These are phyloP conservation scores for Chamaenerion angustifolium DNA, from an alignment of 345 rosid genomes.

Conservation along the genomic window DNA sequence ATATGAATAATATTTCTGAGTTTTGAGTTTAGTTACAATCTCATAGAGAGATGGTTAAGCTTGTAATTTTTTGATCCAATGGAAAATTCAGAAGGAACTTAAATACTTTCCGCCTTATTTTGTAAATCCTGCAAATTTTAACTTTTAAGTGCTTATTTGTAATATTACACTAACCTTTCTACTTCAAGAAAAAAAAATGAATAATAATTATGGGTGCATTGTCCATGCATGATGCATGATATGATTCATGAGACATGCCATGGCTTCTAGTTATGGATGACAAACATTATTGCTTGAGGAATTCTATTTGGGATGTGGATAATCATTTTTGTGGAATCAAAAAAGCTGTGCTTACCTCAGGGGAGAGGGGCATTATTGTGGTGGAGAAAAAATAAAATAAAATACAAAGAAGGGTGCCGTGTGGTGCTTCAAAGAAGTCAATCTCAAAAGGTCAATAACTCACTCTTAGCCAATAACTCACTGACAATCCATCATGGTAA, in stretches of 20 bases:
- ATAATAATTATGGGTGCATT: conserved; percentile 4
- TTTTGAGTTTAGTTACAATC: too few relatives aligned
- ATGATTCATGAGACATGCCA: background rate
- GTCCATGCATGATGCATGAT: too few relatives aligned
- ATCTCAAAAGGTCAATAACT: conserved; percentile 16
- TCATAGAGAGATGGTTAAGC: too few relatives aligned
- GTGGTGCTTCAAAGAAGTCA: conserved; percentile 21
- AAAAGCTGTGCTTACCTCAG: conserved; percentile 36
- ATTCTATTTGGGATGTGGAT: conserved; percentile 26
- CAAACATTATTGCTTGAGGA: conserved; percentile 15
- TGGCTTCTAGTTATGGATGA: background rate
- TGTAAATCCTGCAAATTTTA: too few relatives aligned
- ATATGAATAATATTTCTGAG: too few relatives aligned
- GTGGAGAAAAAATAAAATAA: conserved; percentile 6
- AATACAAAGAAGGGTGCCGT: too few relatives aligned
- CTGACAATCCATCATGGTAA: conserved; percentile 14
- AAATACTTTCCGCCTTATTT: too few relatives aligned
- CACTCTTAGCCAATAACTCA: conserved; percentile 14
- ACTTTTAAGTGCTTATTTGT: too few relatives aligned
- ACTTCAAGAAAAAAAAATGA: too few relatives aligned
- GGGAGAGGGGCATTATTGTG: conserved; percentile 10
- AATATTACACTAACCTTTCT: too few relatives aligned
- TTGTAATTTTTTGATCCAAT: too few relatives aligned
- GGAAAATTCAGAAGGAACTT: too few relatives aligned
- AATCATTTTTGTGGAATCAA: conserved; percentile 22